Base-by-base conservation (phyloP, 495 filamentous ascomycete species). In the Hypoxylon crocopeplum region DNA sequence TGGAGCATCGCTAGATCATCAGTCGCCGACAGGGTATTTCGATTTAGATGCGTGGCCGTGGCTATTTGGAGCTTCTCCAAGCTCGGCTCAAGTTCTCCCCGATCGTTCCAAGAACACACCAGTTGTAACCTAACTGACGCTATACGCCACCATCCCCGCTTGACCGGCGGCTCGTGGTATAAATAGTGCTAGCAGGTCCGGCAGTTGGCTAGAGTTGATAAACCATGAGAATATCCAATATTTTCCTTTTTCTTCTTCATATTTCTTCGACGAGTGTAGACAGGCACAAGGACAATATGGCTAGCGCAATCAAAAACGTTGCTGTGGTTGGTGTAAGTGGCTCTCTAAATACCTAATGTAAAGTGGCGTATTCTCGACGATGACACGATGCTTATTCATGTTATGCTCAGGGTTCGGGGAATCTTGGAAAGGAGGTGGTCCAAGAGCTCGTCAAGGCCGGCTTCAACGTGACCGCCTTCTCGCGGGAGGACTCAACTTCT, bases 401-500 rank as follows among this genome's bases (percentile, higher is more conserved):
- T 36, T 41, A 19, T 7, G 15, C 45, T 20, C 49, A 86, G 84
- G 84, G 77, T 5, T 78, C 76, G 1, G 87, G 88, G 32, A 80
- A 78, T 45, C 71, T 90, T 7, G 88, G 87, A 41, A 70, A 75
- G n/a, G 67, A 80, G 2, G 71, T 88, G 25, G 68, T 88, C 48
- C 61, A 76, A 30, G 78, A 75, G 15, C 77, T 90, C 13, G 47
- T 86, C 24, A 62, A 78, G 1, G 76, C 80, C 0, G 74, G 76
- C 16, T 87, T 88, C 73, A 69, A 78, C 8, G 77, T 90, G 32
- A 88, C 85, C 1, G 77, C 78, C 19, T 61, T 91, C 12, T 79
- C 78, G 16, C 83, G 88, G 13, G 48, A 71, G 3, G 59, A 45
- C 11, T 80, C 76, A 5, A 69, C 74, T 15, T 59, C 71, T 15